Evolutionary conservation across 1,284 basidiomycete genomes (phyloP), one percentile per base, ranked within the genome.

Genomic region (Marasmius fiardii): DNA sequence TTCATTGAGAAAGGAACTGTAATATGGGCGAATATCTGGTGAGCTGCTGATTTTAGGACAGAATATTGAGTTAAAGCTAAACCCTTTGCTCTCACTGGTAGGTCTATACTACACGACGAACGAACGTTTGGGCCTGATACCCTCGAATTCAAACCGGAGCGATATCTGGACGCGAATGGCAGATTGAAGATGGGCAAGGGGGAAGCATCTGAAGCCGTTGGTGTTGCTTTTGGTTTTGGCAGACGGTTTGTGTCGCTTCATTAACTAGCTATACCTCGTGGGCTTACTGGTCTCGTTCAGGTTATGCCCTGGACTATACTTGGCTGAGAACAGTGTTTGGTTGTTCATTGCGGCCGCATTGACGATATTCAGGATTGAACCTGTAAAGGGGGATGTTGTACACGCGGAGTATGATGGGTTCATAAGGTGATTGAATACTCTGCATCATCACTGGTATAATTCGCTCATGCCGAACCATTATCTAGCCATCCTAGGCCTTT

Each of bases 11-110:
- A 60, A 57, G 63, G 56, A 33, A 64, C 70, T 1, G 61, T 68
- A 3, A 62, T 74, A 2, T 69, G 67, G 66, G 65, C 68, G 20
- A 74, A 74, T 53, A 67, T 71, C 28, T 74, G 73, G 71, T 71
- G 48, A 6, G 56, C n/a, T n/a, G n/a, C n/a, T n/a, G n/a, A n/a
- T n/a, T n/a, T n/a, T n/a, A n/a, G n/a, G n/a, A n/a, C n/a, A n/a
- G n/a, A n/a, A n/a, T n/a, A n/a, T n/a, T n/a, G n/a, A n/a, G n/a
- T n/a, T n/a, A n/a, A n/a, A n/a, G n/a, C n/a, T n/a, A n/a, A n/a
- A n/a, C n/a, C n/a, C n/a, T n/a, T n/a, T n/a, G n/a, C n/a, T n/a
- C 53, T n/a, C 12, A 28, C 37, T 34, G n/a, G n/a, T 34, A 64
- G 61, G 64, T 59, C 64, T 2, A 65, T 68, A 54, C 63, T 64